These are phyloP conservation scores for Bipolaris oryzae DNA, from an alignment of 2,329 filamentous ascomycete species.

Conservation along the genomic window DNA sequence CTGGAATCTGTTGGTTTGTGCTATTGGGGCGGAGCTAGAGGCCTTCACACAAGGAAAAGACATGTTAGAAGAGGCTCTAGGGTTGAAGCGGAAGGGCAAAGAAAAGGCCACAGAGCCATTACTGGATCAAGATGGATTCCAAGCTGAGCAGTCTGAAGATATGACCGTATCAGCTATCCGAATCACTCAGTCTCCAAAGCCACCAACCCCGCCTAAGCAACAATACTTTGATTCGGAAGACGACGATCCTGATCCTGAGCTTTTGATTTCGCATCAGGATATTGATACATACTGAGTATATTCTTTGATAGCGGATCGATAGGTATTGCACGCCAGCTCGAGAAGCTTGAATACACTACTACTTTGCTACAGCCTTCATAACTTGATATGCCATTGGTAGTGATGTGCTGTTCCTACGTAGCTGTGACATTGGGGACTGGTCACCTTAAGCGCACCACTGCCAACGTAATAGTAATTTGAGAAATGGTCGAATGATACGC, in stretches of 20 bases:
- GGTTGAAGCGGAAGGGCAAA: conserved; percentile 36
- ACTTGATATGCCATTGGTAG: neutral
- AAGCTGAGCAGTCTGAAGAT: conserved; percentile 29
- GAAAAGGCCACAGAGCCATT: conserved; percentile 31
- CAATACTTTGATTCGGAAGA: conserved; percentile 51
- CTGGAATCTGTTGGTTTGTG: conserved; percentile 78
- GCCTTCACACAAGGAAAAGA: conserved; percentile 67
- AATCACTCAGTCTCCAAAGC: conserved; percentile 37
- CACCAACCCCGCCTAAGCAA: conserved; percentile 34
- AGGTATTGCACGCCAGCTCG: neutral
- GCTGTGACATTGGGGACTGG: neutral
- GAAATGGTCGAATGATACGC: neutral
- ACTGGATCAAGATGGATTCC: conserved; percentile 27
- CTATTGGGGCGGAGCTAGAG: conserved; percentile 75
- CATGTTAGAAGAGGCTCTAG: conserved; percentile 57
- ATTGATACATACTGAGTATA: conserved; percentile 42
- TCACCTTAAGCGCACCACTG: neutral
- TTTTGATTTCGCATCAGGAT: conserved; percentile 56
- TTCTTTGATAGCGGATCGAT: neutral
- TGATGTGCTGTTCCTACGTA: neutral
- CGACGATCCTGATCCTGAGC: conserved; percentile 55
- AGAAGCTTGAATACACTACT: neutral
- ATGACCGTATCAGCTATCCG: conserved; percentile 41
- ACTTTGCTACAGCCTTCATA: neutral
- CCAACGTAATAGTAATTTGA: neutral